A percentile compares a stretch with the other conserved stretches of the same genome.
Evolutionary conservation across 2,329 filamentous ascomycete genomes (phyloP).

Genomic region (Aspergillus pseudotamarii): DNA sequence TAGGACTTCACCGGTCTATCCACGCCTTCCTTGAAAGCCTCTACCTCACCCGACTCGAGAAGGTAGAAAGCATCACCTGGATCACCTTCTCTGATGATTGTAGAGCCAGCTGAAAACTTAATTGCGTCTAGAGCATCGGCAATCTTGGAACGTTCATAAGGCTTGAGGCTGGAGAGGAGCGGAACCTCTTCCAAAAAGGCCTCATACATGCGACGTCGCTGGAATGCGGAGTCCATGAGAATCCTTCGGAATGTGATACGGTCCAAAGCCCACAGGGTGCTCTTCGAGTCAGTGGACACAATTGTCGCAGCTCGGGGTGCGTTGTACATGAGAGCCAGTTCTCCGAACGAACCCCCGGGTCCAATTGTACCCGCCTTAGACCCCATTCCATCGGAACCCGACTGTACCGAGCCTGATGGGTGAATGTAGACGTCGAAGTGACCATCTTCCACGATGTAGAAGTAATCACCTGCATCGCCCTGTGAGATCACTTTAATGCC

Average conservation of each 20-base stretch:
- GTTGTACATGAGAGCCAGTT: constrained; percentile 98
- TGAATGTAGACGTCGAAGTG: constrained; percentile 92
- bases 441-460: constrained; percentile 94
- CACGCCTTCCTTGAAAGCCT: constrained; percentile 78
- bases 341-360: constrained; percentile 90
- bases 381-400: constrained; percentile 81
- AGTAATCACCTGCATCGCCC: constrained; percentile 94
- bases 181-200: constrained; percentile 94
- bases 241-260: constrained; percentile 96
- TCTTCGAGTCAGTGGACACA: constrained; percentile 74
- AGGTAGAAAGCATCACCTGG: constrained; percentile 90
- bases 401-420: constrained; percentile 71
- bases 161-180: constrained; percentile 77
- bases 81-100: constrained; percentile 90
- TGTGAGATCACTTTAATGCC: constrained; percentile 90
- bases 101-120: constrained; percentile 77
- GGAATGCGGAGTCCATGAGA: constrained; percentile 96
- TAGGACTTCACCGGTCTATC: constrained; percentile 76
- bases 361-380: constrained; percentile 79
- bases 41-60: constrained; percentile 82
- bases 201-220: constrained; percentile 94
- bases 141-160: constrained; percentile 96
- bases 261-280: constrained; percentile 91
- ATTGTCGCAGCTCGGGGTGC: constrained; percentile 94
- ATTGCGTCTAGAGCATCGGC: constrained; percentile 91